Conservation (phyloP, 2,329 filamentous ascomycete genomes). For the Fusarium drepaniforme region DNA sequence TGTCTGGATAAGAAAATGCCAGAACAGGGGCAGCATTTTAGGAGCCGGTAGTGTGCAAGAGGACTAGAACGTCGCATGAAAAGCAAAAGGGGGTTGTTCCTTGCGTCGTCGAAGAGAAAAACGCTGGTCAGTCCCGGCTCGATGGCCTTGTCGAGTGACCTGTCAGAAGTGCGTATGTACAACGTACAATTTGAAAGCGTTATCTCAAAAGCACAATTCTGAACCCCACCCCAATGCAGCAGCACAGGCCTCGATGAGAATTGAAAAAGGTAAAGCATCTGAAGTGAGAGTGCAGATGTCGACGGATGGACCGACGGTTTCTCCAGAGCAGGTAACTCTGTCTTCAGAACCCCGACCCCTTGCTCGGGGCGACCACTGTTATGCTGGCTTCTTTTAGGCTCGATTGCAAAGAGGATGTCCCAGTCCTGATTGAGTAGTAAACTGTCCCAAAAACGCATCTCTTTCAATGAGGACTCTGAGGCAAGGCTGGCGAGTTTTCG, state of each 20-base stretch:
- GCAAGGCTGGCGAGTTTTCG: neutral
- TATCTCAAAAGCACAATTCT: too few relatives aligned
- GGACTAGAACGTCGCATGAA: neutral
- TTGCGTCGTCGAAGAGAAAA: neutral
- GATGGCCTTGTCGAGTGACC: neutral
- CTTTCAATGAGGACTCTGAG: neutral
- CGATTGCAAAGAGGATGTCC: too few relatives aligned
- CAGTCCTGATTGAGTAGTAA: too few relatives aligned
- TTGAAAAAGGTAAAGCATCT: too few relatives aligned
- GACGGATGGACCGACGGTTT: neutral
- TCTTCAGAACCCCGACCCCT: neutral
- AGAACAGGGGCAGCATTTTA: neutral
- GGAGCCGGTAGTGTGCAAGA: neutral
- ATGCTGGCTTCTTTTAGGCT: too few relatives aligned
- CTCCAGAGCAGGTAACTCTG: neutral
- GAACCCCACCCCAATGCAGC: too few relatives aligned
- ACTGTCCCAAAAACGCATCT: neutral
- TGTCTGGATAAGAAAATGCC: neutral
- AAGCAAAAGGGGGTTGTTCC: neutral
- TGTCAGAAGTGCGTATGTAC: neutral
- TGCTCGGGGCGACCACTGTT: neutral
- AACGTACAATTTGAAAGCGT: neutral
- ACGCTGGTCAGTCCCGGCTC: neutral
- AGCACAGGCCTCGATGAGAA: neutral
- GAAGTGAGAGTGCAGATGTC: neutral